Evolutionary conservation across 306 rosid species (phyloP), one percentile per base, ranked within the genome.

Genomic region (Quercus dentata): DNA sequence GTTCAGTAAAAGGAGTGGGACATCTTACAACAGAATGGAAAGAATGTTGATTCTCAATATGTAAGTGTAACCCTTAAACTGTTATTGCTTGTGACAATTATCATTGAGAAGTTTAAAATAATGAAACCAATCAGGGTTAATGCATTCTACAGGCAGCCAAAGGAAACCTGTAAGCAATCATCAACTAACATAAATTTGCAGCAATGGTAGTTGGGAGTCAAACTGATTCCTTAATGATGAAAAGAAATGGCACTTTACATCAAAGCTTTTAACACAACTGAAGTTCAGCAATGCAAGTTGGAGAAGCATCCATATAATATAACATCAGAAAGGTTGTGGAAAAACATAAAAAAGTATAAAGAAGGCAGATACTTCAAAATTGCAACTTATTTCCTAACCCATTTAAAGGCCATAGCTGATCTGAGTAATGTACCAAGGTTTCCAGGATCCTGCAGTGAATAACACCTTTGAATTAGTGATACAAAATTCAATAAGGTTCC

Each of bases 371-470:
- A 38, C 21, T 52, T 74, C 59, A 15, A 72, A 46, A 38, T 68
- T 41, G 68, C 23, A 80, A 63, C 58, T 56, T 74, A 55, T 71
- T 71, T 79, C 49, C 93, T 88, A 84, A 92, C 97, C 99, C 97
- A 95, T 87, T 85, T 85, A 79, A 95, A 95, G 81, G 99, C 94
- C 82, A 89, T 81, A 31, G 98, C 98, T 52, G 98, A 88, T 82
- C 99, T 87, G 83, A 95, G 89, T 78, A 92, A 84, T 2, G 99
- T 87, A 68, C 97, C 99, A 19, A 95, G 97, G 85, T 92, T 95
- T 62, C 97, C 97, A 19, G 92, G 97, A 82, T 95, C 99, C 99
- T 92, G 92, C 93, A 88, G 79, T 41, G 72, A 83, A 79, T 41
- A 73, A 73, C 20, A 75, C 57, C 69, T 7, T 71, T 52, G 78